phyloP scores from a whole-genome alignment of 2,329 filamentous ascomycete genomes.

The Nannizzia gypsea region DNA sequence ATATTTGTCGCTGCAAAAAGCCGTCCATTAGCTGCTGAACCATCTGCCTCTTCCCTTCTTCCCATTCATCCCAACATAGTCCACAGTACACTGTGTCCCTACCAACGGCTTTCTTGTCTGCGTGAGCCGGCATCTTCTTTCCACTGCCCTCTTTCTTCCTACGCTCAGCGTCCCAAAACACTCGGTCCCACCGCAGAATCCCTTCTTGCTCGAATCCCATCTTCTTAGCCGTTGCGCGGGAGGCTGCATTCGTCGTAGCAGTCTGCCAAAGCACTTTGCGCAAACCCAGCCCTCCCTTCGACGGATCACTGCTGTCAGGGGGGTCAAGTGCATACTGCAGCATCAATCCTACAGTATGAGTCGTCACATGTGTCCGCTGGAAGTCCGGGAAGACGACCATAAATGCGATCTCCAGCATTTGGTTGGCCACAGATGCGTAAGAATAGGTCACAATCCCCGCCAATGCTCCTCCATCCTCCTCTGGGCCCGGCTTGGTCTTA shows the following conservation, averaged over 20 bases:
- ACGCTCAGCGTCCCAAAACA: background rate
- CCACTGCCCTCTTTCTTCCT: background rate
- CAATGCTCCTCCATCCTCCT: background rate
- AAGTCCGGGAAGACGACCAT: background rate
- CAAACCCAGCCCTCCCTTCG: background rate
- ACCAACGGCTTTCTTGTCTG: background rate
- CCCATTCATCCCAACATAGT: background rate
- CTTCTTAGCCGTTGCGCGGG: background rate
- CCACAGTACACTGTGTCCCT: background rate
- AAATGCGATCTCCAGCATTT: background rate
- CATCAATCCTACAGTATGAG: background rate
- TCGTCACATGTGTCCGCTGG: background rate
- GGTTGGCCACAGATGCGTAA: background rate
- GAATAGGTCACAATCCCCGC: background rate
- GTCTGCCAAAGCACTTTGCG: constrained; percentile 1
- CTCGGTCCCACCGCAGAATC: background rate
- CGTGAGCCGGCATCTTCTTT: background rate
- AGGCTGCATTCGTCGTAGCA: background rate
- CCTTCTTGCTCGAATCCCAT: background rate
- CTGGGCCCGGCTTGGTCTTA: background rate
- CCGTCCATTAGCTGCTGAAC: background rate
- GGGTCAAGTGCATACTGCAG: background rate
- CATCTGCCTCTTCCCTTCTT: background rate
- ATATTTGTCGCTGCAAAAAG: background rate
- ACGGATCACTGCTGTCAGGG: background rate